A percentile compares a stretch with the other conserved stretches of the same genome.
phyloP scores from a whole-genome alignment of 176 grass and related monocot species.

The Triticum aestivum region DNA sequence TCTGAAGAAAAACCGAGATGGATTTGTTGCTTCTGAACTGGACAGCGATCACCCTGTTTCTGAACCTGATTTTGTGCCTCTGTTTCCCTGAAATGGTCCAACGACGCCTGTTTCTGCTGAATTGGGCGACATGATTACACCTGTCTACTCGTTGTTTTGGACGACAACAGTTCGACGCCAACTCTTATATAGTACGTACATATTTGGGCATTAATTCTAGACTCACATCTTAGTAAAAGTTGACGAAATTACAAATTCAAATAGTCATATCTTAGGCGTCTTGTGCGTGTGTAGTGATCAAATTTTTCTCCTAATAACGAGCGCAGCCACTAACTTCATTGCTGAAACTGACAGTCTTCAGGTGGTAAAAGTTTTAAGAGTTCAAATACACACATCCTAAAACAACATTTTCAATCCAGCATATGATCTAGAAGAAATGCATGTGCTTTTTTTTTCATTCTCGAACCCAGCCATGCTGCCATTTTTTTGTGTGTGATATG shows the following conservation, averaged over 20 bases:
- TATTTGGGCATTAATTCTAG: background rate
- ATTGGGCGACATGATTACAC: background rate
- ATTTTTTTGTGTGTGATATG: background rate
- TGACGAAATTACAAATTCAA: background rate
- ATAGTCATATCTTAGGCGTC: background rate
- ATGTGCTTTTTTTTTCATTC: background rate
- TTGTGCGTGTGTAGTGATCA: background rate
- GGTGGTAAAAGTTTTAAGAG: background rate
- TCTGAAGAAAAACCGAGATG: background rate
- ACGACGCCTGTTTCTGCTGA: background rate
- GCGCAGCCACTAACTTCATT: background rate
- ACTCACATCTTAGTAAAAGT: background rate
- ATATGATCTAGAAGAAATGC: background rate
- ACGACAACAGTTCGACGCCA: background rate
- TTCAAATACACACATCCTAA: background rate
- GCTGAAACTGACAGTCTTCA: background rate
- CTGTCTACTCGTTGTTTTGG: background rate
- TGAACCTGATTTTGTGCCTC: background rate
- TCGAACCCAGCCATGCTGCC: background rate
- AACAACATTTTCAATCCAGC: background rate
- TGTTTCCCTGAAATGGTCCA: background rate
- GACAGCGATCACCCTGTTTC: background rate
- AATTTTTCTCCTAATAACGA: background rate
- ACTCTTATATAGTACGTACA: background rate
- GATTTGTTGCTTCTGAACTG: background rate